These are phyloP conservation scores for Verticillium alfalfae DNA, from an alignment of 2,329 filamentous ascomycete genomes.

Conservation along the genomic window DNA sequence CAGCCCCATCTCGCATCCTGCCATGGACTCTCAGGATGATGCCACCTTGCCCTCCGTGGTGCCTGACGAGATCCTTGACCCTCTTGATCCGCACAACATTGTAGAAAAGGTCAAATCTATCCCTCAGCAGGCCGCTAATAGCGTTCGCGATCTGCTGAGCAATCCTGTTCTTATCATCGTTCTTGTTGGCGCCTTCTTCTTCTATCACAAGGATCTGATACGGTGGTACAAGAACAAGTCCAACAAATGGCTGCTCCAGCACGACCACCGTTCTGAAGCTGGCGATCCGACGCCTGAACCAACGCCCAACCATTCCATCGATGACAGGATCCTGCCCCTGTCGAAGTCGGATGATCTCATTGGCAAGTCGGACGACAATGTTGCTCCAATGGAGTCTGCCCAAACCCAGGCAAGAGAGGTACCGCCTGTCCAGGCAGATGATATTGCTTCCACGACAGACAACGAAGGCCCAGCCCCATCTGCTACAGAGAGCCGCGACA, in stretches of 20 bases:
- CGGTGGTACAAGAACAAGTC: conserved; percentile 28
- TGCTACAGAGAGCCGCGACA: background rate
- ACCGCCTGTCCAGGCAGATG: background rate
- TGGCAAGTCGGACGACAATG: background rate
- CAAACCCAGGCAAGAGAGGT: background rate
- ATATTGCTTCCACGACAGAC: no score
- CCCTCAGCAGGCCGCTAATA: conserved; percentile 43
- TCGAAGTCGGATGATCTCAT: background rate
- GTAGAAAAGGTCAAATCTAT: conserved; percentile 45
- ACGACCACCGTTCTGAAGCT: conserved; percentile 14
- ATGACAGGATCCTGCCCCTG: background rate
- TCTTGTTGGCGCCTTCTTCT: conserved; percentile 33
- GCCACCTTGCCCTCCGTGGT: conserved; percentile 21
- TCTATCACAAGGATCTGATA: conserved; percentile 39
- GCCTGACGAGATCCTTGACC: conserved; percentile 19
- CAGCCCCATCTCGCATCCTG: conserved; percentile 19
- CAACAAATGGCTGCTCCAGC: conserved; percentile 14
- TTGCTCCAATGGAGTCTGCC: background rate
- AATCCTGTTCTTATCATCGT: conserved; percentile 48
- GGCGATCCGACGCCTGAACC: conserved; percentile 4
- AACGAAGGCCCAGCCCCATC: background rate
- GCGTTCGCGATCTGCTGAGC: conserved; percentile 47
- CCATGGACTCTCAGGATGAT: conserved; percentile 25
- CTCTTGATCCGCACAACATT: conserved; percentile 32
- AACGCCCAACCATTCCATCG: conserved; percentile 6